A percentile compares a stretch with the other conserved stretches of the same genome.
Conservation (phyloP, 2,329 filamentous ascomycete species). For the Elsinoe fawcettii region DNA sequence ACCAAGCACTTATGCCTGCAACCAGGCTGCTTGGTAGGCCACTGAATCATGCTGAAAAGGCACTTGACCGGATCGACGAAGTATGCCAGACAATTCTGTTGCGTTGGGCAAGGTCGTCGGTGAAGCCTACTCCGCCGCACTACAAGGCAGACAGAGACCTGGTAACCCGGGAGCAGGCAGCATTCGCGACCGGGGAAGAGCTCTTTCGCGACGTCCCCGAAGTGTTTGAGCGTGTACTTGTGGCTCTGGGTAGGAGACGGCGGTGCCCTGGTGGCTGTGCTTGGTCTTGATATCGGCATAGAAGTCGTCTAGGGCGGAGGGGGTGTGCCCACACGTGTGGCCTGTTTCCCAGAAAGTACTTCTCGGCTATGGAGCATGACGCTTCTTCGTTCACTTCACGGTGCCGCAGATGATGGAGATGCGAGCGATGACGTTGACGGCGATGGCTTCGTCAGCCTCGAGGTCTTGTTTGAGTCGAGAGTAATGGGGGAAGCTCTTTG, state of each 20-base stretch:
- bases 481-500: slow-evolving; percentile 39
- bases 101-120: slow-evolving; percentile 44
- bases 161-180: slow-evolving; percentile 42
- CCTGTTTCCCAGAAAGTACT: slow-evolving; percentile 49
- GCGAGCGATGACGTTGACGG: slow-evolving; percentile 48
- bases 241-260: slow-evolving; percentile 47
- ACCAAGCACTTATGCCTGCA: neutral
- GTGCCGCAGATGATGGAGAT: slow-evolving; percentile 48
- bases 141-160: slow-evolving; percentile 46
- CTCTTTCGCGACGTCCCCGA: slow-evolving; percentile 44
- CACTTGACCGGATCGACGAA: slow-evolving; percentile 53
- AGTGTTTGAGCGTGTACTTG: slow-evolving; percentile 45
- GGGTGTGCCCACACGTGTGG: slow-evolving; percentile 48
- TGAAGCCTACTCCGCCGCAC: slow-evolving; percentile 35
- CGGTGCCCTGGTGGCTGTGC: slow-evolving; percentile 44
- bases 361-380: slow-evolving; percentile 48
- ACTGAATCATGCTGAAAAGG: slow-evolving; percentile 45
- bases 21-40: slow-evolving; percentile 42
- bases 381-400: slow-evolving; percentile 40
- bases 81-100: slow-evolving; percentile 41
- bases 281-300: slow-evolving; percentile 46
- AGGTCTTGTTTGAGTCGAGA: slow-evolving; percentile 37
- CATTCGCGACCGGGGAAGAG: slow-evolving; percentile 52
- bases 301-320: slow-evolving; percentile 48
- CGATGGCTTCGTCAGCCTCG: slow-evolving; percentile 43